phyloP scores from a whole-genome alignment of 495 filamentous ascomycete species.

The Penicillium robsamsonii region DNA sequence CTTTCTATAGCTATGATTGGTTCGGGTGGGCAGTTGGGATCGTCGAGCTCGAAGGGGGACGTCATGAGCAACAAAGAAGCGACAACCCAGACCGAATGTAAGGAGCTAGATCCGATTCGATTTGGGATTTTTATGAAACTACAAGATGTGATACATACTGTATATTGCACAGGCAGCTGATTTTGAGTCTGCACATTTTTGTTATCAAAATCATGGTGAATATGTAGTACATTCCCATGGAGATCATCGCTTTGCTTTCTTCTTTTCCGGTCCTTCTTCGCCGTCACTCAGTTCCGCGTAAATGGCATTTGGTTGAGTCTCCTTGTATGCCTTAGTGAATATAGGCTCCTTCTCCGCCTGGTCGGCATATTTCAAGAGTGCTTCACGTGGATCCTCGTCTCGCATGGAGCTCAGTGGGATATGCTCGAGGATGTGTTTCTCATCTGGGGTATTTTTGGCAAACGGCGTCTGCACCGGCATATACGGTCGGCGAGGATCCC shows the following conservation, averaged over 20 bases:
- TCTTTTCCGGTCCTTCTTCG: conserved; percentile 71
- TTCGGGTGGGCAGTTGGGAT: conserved; percentile 10
- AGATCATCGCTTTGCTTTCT: conserved; percentile 53
- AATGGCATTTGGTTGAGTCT: conserved; percentile 89
- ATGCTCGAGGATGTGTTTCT: conserved; percentile 79
- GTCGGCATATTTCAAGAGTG: conserved; percentile 90
- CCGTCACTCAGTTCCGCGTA: conserved; percentile 93
- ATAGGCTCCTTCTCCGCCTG: conserved; percentile 89
- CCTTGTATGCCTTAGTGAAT: conserved; percentile 90
- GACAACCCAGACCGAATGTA: conserved; percentile 19
- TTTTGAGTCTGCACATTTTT: not conserved
- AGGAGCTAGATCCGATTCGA: conserved; percentile 10
- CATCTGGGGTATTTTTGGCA: conserved; percentile 85
- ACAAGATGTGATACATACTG: not conserved
- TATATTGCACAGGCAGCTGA: not conserved
- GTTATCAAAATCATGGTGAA: conserved; percentile 3
- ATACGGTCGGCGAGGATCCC: conserved; percentile 78
- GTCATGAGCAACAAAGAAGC: conserved; percentile 24
- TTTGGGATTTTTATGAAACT: not conserved
- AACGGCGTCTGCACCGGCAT: conserved; percentile 86
- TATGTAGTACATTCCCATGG: not conserved
- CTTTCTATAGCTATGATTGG: conserved; percentile 14
- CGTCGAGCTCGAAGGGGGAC: conserved; percentile 14
- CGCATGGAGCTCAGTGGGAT: conserved; percentile 93
- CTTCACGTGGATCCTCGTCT: conserved; percentile 94